A percentile compares a stretch with the other conserved stretches of the same genome.
Evolutionary conservation across 2,329 filamentous ascomycete genomes (phyloP).

Genomic region (Colletotrichum paranaense): DNA sequence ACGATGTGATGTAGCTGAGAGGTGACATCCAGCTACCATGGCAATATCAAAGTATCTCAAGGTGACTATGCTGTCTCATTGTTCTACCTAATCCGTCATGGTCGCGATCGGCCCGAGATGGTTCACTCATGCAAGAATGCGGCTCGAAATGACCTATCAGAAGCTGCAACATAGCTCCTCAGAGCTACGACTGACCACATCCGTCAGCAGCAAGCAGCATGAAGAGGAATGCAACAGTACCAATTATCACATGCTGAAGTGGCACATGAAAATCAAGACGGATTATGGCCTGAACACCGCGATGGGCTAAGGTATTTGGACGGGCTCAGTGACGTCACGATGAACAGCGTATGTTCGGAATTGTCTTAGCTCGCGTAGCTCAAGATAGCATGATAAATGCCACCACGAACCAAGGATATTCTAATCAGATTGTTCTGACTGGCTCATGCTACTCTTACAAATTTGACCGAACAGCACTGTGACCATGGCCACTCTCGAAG

Average conservation of each 20-base stretch:
- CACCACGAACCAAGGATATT: background rate
- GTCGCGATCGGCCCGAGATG: background rate
- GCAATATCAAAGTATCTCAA: background rate
- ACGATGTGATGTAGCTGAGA: no score
- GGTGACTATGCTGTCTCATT: no score
- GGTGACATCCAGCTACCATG: background rate
- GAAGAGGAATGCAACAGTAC: background rate
- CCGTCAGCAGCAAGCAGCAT: background rate
- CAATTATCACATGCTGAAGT: constrained; percentile 19
- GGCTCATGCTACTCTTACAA: background rate
- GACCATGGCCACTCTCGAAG: constrained; percentile 11
- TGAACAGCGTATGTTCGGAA: constrained; percentile 1
- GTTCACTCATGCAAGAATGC: background rate
- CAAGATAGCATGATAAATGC: background rate
- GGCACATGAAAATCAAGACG: background rate
- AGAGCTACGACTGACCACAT: background rate
- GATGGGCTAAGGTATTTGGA: background rate
- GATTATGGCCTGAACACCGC: background rate
- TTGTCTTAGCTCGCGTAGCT: background rate
- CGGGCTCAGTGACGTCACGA: constrained; percentile 24
- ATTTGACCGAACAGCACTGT: background rate
- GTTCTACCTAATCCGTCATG: background rate
- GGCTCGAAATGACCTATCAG: background rate
- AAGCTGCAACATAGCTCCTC: background rate
- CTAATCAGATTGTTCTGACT: background rate